Percentiles rank a stretch among this genome's conserved stretches.
phyloP scores from a whole-genome alignment of 176 grass and related monocot species.

The Lolium perenne region DNA sequence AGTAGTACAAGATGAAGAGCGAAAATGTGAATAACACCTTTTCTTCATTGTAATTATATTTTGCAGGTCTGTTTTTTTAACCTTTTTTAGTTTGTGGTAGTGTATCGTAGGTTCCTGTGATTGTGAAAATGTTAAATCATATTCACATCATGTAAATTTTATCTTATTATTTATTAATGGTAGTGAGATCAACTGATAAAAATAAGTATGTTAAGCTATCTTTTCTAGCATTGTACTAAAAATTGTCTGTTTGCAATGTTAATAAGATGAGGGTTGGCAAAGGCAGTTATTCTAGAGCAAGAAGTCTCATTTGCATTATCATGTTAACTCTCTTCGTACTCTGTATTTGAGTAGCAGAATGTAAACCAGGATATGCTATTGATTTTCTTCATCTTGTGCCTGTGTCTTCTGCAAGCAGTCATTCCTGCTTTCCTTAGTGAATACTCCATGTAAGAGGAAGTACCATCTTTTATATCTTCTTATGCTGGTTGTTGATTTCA shows the following conservation, averaged over 20 bases:
- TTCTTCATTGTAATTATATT: conserved; percentile 85
- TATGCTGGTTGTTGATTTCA: neutral
- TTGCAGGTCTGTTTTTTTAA: conserved; percentile 57
- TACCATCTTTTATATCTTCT: neutral
- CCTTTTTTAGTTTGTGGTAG: conserved; percentile 46
- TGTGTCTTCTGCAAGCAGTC: neutral
- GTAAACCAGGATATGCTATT: neutral
- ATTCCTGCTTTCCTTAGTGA: neutral
- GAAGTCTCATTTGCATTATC: neutral
- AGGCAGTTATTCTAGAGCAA: conserved; percentile 19
- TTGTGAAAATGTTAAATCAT: conserved; percentile 54
- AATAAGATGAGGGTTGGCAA: conserved; percentile 45
- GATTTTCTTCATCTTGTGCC: neutral
- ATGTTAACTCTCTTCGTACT: neutral
- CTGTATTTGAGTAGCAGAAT: conserved; percentile 3
- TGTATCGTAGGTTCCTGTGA: conserved; percentile 51
- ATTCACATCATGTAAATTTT: conserved; percentile 65
- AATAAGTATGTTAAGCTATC: conserved; percentile 56
- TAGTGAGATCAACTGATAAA: conserved; percentile 60
- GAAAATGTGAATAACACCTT: conserved; percentile 82
- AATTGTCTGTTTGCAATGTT: conserved; percentile 25
- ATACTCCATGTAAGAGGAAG: neutral
- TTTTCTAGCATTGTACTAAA: conserved; percentile 25
- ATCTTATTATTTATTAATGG: conserved; percentile 74
- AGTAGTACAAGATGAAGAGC: conserved; percentile 47